Percentiles rank a stretch among this genome's conserved stretches.
These are phyloP conservation scores for Chytriomyces sp. DNA, from an alignment of 192 early-diverging fungal genomes.

Conservation along the genomic window DNA sequence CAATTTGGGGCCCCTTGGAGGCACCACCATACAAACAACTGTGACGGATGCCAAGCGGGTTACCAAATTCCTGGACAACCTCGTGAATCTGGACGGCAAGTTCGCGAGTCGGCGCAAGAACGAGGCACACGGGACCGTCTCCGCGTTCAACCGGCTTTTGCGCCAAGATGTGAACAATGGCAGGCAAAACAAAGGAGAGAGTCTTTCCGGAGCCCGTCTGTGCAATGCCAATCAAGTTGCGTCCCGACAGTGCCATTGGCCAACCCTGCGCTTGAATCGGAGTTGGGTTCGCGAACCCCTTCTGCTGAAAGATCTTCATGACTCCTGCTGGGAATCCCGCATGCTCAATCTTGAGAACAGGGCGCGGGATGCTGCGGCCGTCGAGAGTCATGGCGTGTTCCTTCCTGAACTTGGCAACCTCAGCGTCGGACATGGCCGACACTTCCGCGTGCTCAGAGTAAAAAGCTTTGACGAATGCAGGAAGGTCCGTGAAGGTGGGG, in stretches of 20 bases:
- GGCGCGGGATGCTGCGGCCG: constrained; percentile 59
- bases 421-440: constrained; percentile 30
- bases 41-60: constrained; percentile 65
- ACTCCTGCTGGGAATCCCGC: constrained; percentile 70
- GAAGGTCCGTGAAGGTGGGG: constrained; percentile 37
- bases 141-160: constrained; percentile 42
- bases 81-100: constrained; percentile 70
- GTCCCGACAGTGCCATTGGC: constrained; percentile 83
- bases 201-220: constrained; percentile 90
- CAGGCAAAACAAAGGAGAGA: constrained; percentile 85
- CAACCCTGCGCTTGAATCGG: constrained; percentile 95
- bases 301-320: constrained; percentile 51
- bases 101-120: constrained; percentile 78
- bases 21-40: constrained; percentile 87
- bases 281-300: constrained; percentile 79
- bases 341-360: constrained; percentile 74
- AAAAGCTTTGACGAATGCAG: constrained; percentile 57
- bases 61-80: constrained; percentile 61
- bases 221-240: constrained; percentile 92
- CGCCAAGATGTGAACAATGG: constrained; percentile 71
- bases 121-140: constrained; percentile 62
- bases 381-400: constrained; percentile 66
- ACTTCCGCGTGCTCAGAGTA: constrained; percentile 37
- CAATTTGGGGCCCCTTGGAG: constrained; percentile 73
- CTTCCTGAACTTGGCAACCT: constrained; percentile 55